Conservation (phyloP, 176 grass and related monocot genomes). For the Pharus latifolius region DNA sequence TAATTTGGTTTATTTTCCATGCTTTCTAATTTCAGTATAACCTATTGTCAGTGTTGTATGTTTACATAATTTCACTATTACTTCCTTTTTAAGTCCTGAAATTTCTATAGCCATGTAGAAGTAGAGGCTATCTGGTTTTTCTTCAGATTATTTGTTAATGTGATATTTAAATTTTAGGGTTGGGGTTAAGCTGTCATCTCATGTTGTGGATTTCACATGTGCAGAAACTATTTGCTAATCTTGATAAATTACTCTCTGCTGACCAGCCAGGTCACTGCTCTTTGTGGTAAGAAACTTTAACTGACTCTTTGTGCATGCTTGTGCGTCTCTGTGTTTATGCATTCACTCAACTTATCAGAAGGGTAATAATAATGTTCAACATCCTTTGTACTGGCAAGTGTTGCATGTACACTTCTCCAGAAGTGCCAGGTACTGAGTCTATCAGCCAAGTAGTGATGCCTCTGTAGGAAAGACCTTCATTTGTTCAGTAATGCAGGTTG, state of each 20-base stretch:
- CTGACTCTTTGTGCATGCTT: neutral
- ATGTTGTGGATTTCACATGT: conserved; percentile 15
- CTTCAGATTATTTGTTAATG: conserved; percentile 7
- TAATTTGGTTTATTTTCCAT: neutral
- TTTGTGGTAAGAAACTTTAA: conserved; percentile 57
- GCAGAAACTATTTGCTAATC: conserved; percentile 75
- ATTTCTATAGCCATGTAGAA: neutral
- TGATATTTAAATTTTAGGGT: conserved; percentile 1
- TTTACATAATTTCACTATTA: conserved; percentile 8
- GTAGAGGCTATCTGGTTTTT: neutral
- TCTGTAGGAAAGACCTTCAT: too few relatives aligned
- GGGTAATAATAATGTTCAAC: too few relatives aligned
- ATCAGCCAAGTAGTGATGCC: too few relatives aligned
- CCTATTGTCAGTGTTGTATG: neutral
- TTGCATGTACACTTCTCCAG: neutral
- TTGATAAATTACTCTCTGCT: conserved; percentile 61
- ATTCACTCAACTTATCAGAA: too few relatives aligned
- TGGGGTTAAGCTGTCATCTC: conserved; percentile 5
- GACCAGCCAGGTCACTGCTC: conserved; percentile 55
- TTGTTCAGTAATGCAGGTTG: neutral
- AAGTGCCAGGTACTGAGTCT: neutral
- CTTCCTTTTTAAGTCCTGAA: neutral
- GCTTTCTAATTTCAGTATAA: neutral
- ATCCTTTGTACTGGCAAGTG: neutral
- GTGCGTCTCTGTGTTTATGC: neutral